These are phyloP conservation scores for Rugonectria rugulosa DNA, from an alignment of 2,329 filamentous ascomycete species.

Conservation along the genomic window DNA sequence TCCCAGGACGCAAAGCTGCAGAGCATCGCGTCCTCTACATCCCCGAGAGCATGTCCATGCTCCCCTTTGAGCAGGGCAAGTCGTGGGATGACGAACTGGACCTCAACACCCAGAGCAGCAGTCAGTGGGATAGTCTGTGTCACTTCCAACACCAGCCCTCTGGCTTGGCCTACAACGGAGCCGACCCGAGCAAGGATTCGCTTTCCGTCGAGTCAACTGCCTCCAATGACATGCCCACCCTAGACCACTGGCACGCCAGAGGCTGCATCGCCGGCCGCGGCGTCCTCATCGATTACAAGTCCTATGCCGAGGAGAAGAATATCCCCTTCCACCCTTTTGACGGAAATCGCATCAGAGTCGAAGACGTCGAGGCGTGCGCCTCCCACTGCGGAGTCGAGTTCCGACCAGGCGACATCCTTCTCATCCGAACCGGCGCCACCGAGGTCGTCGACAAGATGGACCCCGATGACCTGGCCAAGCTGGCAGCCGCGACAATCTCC, in stretches of 20 bases:
- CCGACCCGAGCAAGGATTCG: conserved; percentile 45
- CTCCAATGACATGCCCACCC: conserved; percentile 37
- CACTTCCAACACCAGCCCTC: conserved; percentile 55
- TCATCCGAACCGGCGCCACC: conserved; percentile 70
- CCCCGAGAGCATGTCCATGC: conserved; percentile 20
- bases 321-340: conserved; percentile 60
- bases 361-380: conserved; percentile 66
- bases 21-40: conserved; percentile 49
- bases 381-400: conserved; percentile 68
- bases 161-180: conserved; percentile 59
- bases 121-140: conserved; percentile 62
- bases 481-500: conserved; percentile 39
- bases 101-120: conserved; percentile 63
- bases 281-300: conserved; percentile 62
- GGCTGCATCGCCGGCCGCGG: conserved; percentile 63
- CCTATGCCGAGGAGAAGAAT: conserved; percentile 58
- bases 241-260: conserved; percentile 52
- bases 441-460: conserved; percentile 60
- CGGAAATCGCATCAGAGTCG: conserved; percentile 59
- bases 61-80: conserved; percentile 23
- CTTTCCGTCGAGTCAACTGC: conserved; percentile 38
- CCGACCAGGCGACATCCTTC: conserved; percentile 70
- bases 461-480: conserved; percentile 44
- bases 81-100: conserved; percentile 57
- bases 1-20: conserved; percentile 45